Evolutionary conservation across 495 filamentous ascomycete genomes (phyloP).

Genomic region (Aeminium ludgeri): DNA sequence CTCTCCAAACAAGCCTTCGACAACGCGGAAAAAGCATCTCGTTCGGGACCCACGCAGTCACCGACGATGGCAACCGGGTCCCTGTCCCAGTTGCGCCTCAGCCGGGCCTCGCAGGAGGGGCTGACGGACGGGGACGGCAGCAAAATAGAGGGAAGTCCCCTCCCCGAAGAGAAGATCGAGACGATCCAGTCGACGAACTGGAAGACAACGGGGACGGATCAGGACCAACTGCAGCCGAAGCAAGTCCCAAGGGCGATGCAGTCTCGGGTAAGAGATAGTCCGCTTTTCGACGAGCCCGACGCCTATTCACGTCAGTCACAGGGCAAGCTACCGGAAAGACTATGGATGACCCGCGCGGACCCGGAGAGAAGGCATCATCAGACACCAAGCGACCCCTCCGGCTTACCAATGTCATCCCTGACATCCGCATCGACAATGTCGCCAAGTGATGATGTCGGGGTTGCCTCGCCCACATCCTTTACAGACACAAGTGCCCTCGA

Average conservation of each 20-base stretch:
- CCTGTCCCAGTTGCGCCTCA: constrained; percentile 6
- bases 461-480: constrained; percentile 3
- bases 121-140: neutral
- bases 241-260: constrained; percentile 15
- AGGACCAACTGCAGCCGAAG: too few relatives aligned
- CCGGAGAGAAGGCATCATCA: neutral
- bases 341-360: too few relatives aligned
- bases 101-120: constrained; percentile 1
- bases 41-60: constrained; percentile 16
- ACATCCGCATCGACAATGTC: constrained; percentile 15
- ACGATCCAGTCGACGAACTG: neutral
- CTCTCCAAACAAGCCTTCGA: constrained; percentile 12
- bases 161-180: constrained; percentile 5
- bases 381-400: neutral
- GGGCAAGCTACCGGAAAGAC: constrained; percentile 8
- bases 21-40: constrained; percentile 16
- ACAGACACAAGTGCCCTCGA: constrained; percentile 6
- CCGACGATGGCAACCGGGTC: constrained; percentile 15
- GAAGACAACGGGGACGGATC: constrained; percentile 6
- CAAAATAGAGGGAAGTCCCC: constrained; percentile 8
- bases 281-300: too few relatives aligned
- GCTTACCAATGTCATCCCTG: constrained; percentile 2
- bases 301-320: too few relatives aligned
- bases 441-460: constrained; percentile 4
- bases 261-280: constrained; percentile 15